These are phyloP conservation scores for Exophiala alcalophila DNA, from an alignment of 2,329 filamentous ascomycete species.

Conservation along the genomic window DNA sequence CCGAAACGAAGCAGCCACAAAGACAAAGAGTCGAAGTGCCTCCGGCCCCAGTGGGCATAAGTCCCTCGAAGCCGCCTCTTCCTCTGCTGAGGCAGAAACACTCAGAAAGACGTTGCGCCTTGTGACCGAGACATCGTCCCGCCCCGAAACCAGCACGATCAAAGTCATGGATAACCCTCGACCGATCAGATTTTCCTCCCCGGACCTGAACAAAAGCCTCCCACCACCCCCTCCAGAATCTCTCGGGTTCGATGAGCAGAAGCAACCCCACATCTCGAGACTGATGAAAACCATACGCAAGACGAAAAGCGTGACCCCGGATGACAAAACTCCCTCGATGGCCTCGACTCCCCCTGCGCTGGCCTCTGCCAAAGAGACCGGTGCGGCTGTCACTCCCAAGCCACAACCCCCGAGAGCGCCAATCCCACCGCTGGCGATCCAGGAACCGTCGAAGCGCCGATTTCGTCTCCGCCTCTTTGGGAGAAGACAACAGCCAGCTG, in stretches of 20 bases:
- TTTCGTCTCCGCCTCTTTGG: conserved; percentile 23
- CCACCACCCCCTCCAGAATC: conserved; percentile 20
- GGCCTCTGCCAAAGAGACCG: conserved; percentile 1
- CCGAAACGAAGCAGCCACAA: conserved; percentile 20
- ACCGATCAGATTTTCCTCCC: conserved; percentile 12
- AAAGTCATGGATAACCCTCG: conserved; percentile 17
- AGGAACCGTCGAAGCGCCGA: conserved; percentile 15
- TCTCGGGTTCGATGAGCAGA: conserved; percentile 11
- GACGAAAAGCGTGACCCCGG: conserved; percentile 24
- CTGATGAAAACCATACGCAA: conserved; percentile 26
- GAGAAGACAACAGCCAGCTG: conserved; percentile 19
- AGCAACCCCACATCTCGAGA: conserved; percentile 23
- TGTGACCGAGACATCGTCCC: conserved; percentile 14
- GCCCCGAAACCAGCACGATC: conserved; percentile 11
- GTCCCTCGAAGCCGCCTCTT: conserved; percentile 16
- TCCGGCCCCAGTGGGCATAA: conserved; percentile 14
- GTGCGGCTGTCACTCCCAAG: conserved; percentile 2
- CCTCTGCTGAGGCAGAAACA: conserved; percentile 12
- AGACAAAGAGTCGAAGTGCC: conserved; percentile 14
- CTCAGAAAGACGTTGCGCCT: conserved; percentile 21
- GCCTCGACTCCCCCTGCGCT: conserved; percentile 10
- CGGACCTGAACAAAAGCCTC: conserved; percentile 26
- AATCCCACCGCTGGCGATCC: neutral
- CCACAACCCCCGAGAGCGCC: conserved; percentile 3
- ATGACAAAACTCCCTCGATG: conserved; percentile 14